phyloP scores from a whole-genome alignment of 352 stramenopile species.

The Plasmopara viticola region DNA sequence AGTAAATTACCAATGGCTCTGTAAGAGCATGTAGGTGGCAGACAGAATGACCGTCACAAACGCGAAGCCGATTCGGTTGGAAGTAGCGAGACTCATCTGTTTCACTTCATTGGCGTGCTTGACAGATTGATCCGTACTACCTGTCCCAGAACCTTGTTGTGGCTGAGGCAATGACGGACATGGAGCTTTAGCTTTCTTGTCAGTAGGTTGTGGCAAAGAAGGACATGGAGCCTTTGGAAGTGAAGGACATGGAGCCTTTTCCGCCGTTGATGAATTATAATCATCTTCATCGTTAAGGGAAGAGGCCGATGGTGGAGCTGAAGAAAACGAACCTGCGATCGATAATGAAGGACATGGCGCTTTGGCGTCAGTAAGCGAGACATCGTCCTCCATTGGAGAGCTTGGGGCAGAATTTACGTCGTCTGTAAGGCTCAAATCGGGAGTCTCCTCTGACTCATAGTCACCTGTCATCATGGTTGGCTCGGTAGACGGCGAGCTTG shows the following conservation, averaged over 20 bases:
- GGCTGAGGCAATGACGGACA: slow-evolving; percentile 26
- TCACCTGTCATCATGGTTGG: slow-evolving; percentile 1
- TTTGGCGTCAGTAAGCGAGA: slow-evolving; percentile 8
- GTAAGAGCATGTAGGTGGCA: slow-evolving; percentile 35
- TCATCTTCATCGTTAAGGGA: slow-evolving; percentile 18
- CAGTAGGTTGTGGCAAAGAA: slow-evolving; percentile 1
- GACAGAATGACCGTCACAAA: slow-evolving; percentile 31
- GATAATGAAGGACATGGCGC: slow-evolving; percentile 13
- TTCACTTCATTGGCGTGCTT: slow-evolving; percentile 14
- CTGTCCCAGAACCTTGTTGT: slow-evolving; percentile 3
- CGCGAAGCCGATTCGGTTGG: slow-evolving; percentile 17
- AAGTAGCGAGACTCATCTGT: slow-evolving; percentile 25
- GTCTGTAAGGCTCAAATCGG: slow-evolving; percentile 2
- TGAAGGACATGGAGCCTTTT: slow-evolving; percentile 24
- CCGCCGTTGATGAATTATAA: slow-evolving; percentile 11
- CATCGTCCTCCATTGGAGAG: slow-evolving; percentile 8
- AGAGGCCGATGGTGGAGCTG: slow-evolving; percentile 23
- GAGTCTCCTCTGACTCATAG: slow-evolving; percentile 5
- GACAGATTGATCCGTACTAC: slow-evolving; percentile 9
- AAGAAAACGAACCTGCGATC: slow-evolving; percentile 20
- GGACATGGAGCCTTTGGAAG: slow-evolving; percentile 3
- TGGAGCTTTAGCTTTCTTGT: slow-evolving; percentile 12
- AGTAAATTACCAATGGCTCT: background rate
- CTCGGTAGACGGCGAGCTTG: background rate
- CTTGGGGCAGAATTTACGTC: slow-evolving; percentile 17